Evolutionary conservation across 179 eudicot genomes (phyloP), one percentile per base, ranked within the genome.

Genomic region (Beta macrorhiza): DNA sequence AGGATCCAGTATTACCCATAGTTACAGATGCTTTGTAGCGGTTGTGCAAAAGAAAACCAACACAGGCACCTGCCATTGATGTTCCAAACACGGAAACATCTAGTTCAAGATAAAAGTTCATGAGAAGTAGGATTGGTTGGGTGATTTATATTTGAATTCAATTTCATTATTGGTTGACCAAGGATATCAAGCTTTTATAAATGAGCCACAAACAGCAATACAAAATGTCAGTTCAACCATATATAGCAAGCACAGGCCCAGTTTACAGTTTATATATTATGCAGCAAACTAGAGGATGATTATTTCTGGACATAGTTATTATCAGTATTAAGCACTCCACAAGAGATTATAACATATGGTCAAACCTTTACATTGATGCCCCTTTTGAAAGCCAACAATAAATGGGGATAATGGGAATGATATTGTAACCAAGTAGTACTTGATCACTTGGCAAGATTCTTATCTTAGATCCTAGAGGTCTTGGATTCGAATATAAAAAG

Each of bases 41-140:
- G 80, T 93, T 95, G 78, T 95, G 99, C 71, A 90, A 78, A 81
- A 95, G 96, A 79, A 93, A 93, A 78, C 99, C 99, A 81, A 89
- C 84, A 88, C 99, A 95, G 22, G 99, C 99, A 72, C 98, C 99
- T 47, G 98, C 95, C 99, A 93, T 95, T 29, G 98, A 95, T 83
- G 97, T 92, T 77, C 99, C 99, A 85, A 95, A 93, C 12, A 95
- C 81, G 61, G 97, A 88, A 81, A 91, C 88, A 65, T 87, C 97
- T 92, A 90, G 53, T 79, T 70, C 70, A 76, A 73, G 5, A 52
- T 56, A 83, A 82, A 79, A 52, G 77, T 29, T 47, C 63, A 82
- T 57, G 29, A 75, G 42, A 57, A 73, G 7, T 42, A 45, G 78
- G 58, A 51, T 4, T 22, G n/a, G 29, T 58, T 49, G 47, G 72